Conservation (phyloP, 495 filamentous ascomycete genomes). For the Friedmanniomyces endolithicus region DNA sequence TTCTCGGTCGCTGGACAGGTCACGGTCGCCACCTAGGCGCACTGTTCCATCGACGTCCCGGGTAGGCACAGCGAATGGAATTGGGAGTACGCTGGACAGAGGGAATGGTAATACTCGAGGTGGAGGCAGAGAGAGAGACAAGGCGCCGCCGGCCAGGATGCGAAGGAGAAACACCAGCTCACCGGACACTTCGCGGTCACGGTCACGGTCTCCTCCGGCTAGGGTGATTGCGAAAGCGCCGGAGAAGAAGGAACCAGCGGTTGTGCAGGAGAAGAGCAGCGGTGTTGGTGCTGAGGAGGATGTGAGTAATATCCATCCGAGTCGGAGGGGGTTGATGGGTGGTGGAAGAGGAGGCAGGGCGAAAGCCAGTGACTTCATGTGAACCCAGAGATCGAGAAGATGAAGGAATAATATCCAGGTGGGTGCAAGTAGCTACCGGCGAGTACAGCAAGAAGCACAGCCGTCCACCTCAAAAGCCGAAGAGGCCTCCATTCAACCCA, state of each 20-base stretch:
- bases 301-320: slow-evolving; percentile 20
- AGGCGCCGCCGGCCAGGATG: slow-evolving; percentile 5
- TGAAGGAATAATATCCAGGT: neutral
- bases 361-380: slow-evolving; percentile 24
- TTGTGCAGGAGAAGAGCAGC: neutral
- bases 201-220: slow-evolving; percentile 14
- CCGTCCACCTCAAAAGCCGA: too few relatives aligned
- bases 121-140: neutral
- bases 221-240: slow-evolving; percentile 1
- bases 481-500: too few relatives aligned
- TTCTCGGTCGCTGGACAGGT: neutral
- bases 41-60: neutral
- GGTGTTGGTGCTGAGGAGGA: slow-evolving; percentile 12
- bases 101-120: neutral
- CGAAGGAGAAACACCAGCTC: slow-evolving; percentile 15
- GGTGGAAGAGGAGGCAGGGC: slow-evolving; percentile 14
- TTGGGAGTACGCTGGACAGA: neutral
- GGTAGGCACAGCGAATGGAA: neutral
- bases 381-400: neutral
- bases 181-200: slow-evolving; percentile 15
- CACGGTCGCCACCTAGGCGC: neutral
- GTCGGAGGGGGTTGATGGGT: slow-evolving; percentile 18
- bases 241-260: neutral
- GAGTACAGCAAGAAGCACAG: too few relatives aligned
- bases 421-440: neutral